Conservation (phyloP, 2,329 filamentous ascomycete species). For the Diaporthe destruens region DNA sequence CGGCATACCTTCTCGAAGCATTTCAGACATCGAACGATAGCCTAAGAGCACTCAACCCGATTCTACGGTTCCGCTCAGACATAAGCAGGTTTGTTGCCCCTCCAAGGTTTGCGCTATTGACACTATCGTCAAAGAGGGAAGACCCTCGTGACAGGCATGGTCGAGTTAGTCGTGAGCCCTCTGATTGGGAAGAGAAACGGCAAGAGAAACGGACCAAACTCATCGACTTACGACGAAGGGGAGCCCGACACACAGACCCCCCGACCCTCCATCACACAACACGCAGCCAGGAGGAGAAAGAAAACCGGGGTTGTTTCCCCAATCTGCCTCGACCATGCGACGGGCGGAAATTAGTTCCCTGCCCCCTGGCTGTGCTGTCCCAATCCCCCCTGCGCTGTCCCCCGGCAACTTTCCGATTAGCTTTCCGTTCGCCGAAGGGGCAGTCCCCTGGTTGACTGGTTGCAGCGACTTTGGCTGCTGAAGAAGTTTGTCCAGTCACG, state of each 20-base stretch:
- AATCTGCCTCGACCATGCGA: constrained; percentile 32
- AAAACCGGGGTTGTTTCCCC: constrained; percentile 27
- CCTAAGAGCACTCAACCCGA: constrained; percentile 12
- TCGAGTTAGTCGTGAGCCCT: background rate
- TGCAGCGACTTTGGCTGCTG: background rate
- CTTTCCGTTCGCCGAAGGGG: background rate
- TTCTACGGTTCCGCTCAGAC: constrained; percentile 21
- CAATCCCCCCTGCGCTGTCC: constrained; percentile 13
- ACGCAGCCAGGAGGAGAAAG: constrained; percentile 11
- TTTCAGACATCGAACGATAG: constrained; percentile 30
- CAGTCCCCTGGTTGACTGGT: constrained; percentile 7
- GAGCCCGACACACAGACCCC: constrained; percentile 32
- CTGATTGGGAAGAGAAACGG: background rate
- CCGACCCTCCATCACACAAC: constrained; percentile 26
- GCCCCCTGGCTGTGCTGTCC: constrained; percentile 6
- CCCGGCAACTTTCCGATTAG: constrained; percentile 35
- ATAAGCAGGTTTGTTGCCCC: background rate
- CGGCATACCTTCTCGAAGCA: constrained; percentile 22
- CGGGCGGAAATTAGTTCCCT: constrained; percentile 33
- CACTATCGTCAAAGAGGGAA: constrained; percentile 14
- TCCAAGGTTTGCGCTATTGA: constrained; percentile 29
- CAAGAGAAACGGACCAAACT: background rate
- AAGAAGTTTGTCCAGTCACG: constrained; percentile 11
- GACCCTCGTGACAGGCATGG: background rate
- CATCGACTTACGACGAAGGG: background rate